These are phyloP conservation scores for Bruguiera parviflora DNA, from an alignment of 345 rosid genomes.

Conservation along the genomic window DNA sequence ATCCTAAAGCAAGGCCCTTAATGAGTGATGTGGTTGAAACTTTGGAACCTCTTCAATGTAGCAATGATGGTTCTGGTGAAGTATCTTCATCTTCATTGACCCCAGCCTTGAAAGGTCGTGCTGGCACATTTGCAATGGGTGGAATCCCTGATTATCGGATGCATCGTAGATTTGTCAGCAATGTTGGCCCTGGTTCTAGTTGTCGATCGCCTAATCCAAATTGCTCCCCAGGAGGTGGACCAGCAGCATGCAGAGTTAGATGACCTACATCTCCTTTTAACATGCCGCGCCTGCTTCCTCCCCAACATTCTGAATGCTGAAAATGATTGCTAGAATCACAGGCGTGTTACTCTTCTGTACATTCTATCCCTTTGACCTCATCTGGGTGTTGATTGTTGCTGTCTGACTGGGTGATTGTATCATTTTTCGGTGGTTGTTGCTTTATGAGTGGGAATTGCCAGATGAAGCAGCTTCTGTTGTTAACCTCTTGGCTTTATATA, in stretches of 20 bases:
- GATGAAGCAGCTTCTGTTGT: conserved; percentile 12
- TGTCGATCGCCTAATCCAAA: conserved; percentile 81
- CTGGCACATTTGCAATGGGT: conserved; percentile 65
- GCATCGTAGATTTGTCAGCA: conserved; percentile 54
- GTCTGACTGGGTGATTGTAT: conserved; percentile 33
- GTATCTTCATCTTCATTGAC: conserved; percentile 34
- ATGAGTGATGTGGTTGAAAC: conserved; percentile 98
- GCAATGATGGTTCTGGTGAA: conserved; percentile 41
- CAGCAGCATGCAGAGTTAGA: conserved; percentile 80
- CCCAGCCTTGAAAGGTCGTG: conserved; percentile 32
- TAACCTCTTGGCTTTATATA: neutral
- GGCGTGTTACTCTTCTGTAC: conserved; percentile 16
- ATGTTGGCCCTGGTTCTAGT: conserved; percentile 74
- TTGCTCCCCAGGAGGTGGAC: conserved; percentile 71
- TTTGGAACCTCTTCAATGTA: conserved; percentile 81
- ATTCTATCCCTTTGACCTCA: conserved; percentile 16
- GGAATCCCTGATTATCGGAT: conserved; percentile 61
- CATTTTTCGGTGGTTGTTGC: conserved; percentile 13
- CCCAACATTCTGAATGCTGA: conserved; percentile 26
- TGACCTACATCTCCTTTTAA: conserved; percentile 46
- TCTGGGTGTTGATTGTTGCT: conserved; percentile 32
- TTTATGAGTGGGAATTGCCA: conserved; percentile 17
- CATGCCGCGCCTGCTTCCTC: conserved; percentile 36
- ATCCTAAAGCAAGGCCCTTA: conserved; percentile 95
- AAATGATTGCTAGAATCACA: neutral